Conservation (phyloP, 2,329 filamentous ascomycete genomes). For the Hypoxylon sp. region DNA sequence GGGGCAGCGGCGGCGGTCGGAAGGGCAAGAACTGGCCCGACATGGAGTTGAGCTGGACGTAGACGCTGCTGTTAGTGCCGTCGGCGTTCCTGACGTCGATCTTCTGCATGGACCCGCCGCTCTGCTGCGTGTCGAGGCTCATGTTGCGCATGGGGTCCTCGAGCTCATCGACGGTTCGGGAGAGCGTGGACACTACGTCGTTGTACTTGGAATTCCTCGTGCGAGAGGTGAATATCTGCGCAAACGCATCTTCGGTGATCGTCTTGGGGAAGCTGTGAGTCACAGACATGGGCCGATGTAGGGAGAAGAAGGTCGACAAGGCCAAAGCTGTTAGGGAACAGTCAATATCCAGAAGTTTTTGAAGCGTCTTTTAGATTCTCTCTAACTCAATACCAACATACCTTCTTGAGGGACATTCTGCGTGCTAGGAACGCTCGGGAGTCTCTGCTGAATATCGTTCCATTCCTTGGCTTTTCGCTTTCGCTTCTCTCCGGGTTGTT, state of each 20-base stretch:
- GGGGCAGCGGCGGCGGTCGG: conserved; percentile 81
- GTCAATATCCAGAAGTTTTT: conserved; percentile 36
- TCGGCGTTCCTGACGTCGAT: no score
- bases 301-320: conserved; percentile 92
- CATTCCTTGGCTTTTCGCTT: conserved; percentile 66
- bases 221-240: conserved; percentile 77
- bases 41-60: conserved; percentile 73
- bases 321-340: conserved; percentile 72
- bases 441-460: conserved; percentile 59
- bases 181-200: conserved; percentile 73
- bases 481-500: conserved; percentile 61
- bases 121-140: conserved; percentile 54
- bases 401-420: conserved; percentile 74
- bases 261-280: conserved; percentile 79
- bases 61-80: conserved; percentile 65
- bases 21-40: conserved; percentile 80
- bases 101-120: conserved; percentile 26
- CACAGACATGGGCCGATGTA: conserved; percentile 92
- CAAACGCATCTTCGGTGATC: conserved; percentile 78
- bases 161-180: conserved; percentile 64
- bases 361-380: no score
- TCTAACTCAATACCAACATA: conserved; percentile 43
- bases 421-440: conserved; percentile 79
- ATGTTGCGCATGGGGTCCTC: conserved; percentile 65
- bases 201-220: conserved; percentile 59